Conservation (phyloP, 129 eudicot genomes). For the Centaurea solstitialis region DNA sequence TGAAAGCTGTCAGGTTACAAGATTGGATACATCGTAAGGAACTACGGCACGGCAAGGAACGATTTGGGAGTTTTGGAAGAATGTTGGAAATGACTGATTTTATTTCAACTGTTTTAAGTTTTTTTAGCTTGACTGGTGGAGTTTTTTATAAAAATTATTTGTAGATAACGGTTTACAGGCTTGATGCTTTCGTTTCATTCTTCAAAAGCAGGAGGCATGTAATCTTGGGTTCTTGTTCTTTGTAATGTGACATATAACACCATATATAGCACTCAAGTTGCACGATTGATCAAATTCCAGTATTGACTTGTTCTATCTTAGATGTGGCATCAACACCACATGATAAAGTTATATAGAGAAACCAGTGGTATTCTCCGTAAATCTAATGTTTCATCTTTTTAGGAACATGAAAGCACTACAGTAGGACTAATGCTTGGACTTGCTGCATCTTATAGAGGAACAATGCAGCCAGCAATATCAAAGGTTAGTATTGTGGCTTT, state of each 20-base stretch:
- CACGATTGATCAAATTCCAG: neutral
- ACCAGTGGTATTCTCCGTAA: conserved; percentile 1
- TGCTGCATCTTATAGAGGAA: conserved; percentile 96
- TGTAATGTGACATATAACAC: neutral
- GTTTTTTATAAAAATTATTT: neutral
- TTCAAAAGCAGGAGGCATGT: neutral
- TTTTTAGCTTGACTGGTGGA: neutral
- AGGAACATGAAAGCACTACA: conserved; percentile 96
- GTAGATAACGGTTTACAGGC: neutral
- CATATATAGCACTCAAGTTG: conserved; percentile 7
- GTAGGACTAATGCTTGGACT: conserved; percentile 98
- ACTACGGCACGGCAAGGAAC: neutral
- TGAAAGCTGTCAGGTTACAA: neutral
- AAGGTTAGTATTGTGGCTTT: conserved; percentile 49
- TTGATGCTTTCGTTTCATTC: neutral
- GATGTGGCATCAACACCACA: neutral
- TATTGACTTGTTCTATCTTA: neutral
- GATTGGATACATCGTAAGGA: neutral
- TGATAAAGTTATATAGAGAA: conserved; percentile 6
- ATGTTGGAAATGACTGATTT: neutral
- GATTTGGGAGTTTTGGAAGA: neutral
- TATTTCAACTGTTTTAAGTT: too few relatives aligned
- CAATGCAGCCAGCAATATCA: conserved; percentile 93
- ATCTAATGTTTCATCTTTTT: conserved; percentile 9
- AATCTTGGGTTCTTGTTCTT: neutral